A percentile compares a stretch with the other conserved stretches of the same genome.
Conservation (phyloP, 371 early-diverging fungal species). For the Funneliformis caledonium region DNA sequence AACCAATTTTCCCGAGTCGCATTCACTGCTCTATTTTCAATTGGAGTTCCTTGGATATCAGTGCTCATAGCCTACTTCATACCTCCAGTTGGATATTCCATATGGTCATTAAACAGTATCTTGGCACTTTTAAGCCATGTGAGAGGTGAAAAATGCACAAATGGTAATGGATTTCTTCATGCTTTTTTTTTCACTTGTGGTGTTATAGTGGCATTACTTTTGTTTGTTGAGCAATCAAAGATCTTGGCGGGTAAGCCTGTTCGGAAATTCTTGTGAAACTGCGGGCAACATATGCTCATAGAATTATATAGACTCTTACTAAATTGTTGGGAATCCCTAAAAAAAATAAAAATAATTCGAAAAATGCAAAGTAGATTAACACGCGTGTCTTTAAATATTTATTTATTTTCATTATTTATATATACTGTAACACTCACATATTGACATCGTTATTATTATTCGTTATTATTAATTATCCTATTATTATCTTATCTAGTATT, state of each 20-base stretch:
- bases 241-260: not conserved
- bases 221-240: not conserved
- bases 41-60: slow-evolving; percentile 10
- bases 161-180: not conserved
- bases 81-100: not conserved
- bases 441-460: too few species aligned
- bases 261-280: not conserved
- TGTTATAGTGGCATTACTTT: slow-evolving; percentile 1
- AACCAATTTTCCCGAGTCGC: not conserved
- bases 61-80: slow-evolving; percentile 16
- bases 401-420: too few species aligned
- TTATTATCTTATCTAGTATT: too few species aligned
- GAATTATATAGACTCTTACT: too few species aligned
- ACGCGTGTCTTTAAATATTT: too few species aligned
- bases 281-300: too few species aligned
- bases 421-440: too few species aligned
- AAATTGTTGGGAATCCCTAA: too few species aligned
- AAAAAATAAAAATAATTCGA: too few species aligned
- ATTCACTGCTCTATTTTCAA: not conserved
- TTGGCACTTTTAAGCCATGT: not conserved
- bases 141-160: not conserved
- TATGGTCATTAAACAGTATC: slow-evolving; percentile 17
- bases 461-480: too few species aligned
- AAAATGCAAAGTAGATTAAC: too few species aligned
- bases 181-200: slow-evolving; percentile 14